phyloP scores from a whole-genome alignment of 1,284 basidiomycete species.

The Leccinum griseonigrum region DNA sequence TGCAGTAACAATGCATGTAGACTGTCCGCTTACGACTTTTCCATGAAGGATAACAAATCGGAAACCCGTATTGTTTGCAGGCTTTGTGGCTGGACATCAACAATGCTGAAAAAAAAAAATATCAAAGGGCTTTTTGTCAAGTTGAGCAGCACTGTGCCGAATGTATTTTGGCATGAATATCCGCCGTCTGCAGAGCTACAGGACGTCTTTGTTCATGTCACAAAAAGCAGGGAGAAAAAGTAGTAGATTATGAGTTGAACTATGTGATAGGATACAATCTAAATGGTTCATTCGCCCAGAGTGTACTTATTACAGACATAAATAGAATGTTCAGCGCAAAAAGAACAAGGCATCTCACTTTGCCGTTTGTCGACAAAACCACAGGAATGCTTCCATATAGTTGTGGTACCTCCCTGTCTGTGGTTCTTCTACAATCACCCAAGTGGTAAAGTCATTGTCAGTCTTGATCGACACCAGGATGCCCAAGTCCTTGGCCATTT shows the following conservation, averaged over 20 bases:
- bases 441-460: neutral
- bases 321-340: neutral
- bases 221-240: neutral
- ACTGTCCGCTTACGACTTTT: neutral
- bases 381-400: neutral
- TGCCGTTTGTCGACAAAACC: neutral
- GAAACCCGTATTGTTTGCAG: neutral
- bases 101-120: neutral
- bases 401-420: neutral
- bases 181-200: neutral
- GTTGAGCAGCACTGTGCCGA: neutral
- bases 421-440: neutral
- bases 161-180: conserved; percentile 9
- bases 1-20: neutral
- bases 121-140: neutral
- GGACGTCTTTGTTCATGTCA: neutral
- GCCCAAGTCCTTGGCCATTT: neutral
- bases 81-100: neutral
- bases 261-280: no score
- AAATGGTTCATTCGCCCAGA: no score
- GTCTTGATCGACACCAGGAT: neutral
- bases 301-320: no score
- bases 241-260: neutral
- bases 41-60: neutral
- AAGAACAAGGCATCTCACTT: neutral